Evolutionary conservation across 495 filamentous ascomycete genomes (phyloP).

Genomic region (Jackrogersella multiformis): DNA sequence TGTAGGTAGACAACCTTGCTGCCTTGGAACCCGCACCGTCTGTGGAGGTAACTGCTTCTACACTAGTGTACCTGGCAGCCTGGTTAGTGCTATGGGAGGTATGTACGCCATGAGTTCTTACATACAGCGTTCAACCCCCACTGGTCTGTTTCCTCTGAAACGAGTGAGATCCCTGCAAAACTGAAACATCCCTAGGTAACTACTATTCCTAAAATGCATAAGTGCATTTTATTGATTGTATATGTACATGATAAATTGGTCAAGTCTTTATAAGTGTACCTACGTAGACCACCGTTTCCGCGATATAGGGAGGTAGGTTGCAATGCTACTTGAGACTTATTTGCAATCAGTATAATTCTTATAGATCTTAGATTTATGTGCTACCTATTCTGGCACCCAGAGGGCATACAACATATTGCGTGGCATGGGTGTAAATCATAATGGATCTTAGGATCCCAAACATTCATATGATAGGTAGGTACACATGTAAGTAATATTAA

Average conservation of each 20-base stretch:
- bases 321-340: neutral
- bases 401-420: neutral
- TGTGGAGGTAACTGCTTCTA: too few species aligned
- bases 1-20: too few species aligned
- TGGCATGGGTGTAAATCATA: too few species aligned
- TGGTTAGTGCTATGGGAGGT: too few species aligned
- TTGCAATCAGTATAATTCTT: neutral
- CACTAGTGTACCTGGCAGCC: too few species aligned
- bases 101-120: too few species aligned
- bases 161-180: constrained; percentile 10
- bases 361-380: neutral
- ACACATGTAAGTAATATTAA: neutral
- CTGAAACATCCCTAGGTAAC: constrained; percentile 25
- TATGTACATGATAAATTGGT: neutral
- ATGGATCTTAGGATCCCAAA: too few species aligned
- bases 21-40: too few species aligned
- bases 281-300: neutral
- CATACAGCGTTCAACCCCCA: neutral
- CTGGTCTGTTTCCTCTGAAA: constrained; percentile 26
- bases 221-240: neutral
- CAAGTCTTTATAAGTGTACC: neutral
- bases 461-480: neutral
- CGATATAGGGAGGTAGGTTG: neutral
- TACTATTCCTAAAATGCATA: constrained; percentile 17
- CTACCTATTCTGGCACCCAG: neutral